Conservation (phyloP, 2,329 filamentous ascomycete species). For the Neonectria faginata region DNA sequence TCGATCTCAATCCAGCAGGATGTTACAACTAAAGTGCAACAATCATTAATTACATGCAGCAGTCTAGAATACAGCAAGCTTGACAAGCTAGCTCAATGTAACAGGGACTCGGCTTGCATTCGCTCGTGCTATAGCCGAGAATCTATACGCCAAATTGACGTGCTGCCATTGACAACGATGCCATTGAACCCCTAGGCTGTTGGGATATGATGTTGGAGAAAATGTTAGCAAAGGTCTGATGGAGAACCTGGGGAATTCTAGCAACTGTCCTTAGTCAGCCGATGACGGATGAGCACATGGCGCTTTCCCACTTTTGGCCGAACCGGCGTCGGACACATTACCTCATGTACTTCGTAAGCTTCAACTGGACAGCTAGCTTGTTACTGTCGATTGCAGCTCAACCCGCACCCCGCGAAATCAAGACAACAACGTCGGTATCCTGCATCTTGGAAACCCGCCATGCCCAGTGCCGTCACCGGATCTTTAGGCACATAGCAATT, state of each 20-base stretch:
- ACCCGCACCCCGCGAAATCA: constrained; percentile 39
- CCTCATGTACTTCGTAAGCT: constrained; percentile 44
- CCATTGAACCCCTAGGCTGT: neutral
- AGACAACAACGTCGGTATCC: constrained; percentile 30
- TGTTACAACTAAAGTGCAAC: neutral
- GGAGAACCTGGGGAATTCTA: neutral
- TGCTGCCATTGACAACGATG: neutral
- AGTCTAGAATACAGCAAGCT: neutral
- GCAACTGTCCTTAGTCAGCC: constrained; percentile 24
- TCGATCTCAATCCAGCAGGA: neutral
- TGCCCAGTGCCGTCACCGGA: constrained; percentile 43
- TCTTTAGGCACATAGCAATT: constrained; percentile 50
- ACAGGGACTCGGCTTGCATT: neutral
- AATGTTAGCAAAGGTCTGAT: neutral
- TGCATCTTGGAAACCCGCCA: constrained; percentile 41
- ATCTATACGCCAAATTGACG: neutral
- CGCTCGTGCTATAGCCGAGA: neutral
- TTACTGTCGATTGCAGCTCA: constrained; percentile 32
- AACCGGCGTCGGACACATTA: constrained; percentile 36
- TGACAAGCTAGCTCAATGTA: neutral
- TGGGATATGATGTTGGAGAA: neutral
- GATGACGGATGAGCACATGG: neutral
- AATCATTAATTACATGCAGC: neutral
- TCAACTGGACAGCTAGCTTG: constrained; percentile 49
- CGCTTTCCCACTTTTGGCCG: constrained; percentile 24